phyloP scores from a whole-genome alignment of 768 basidiomycete genomes.

The Hygrophoropsis aurantiaca region DNA sequence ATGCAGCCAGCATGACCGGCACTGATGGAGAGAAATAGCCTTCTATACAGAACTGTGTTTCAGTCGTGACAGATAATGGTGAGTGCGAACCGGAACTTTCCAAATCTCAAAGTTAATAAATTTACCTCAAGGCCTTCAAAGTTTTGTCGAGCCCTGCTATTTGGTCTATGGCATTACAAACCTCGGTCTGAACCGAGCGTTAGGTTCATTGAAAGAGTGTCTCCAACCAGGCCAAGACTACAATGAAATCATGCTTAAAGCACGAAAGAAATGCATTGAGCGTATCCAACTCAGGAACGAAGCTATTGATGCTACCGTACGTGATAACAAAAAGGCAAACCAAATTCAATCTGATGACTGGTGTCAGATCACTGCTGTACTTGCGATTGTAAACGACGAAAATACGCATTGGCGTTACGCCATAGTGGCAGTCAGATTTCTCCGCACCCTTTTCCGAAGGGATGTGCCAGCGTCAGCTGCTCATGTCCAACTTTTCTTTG shows the following conservation, averaged over 20 bases:
- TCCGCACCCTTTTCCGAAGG: constrained; percentile 67
- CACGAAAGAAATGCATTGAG: constrained; percentile 43
- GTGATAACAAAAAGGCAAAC: constrained; percentile 16
- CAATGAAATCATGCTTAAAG: constrained; percentile 37
- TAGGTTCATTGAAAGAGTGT: constrained; percentile 36
- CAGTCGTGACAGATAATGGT: constrained; percentile 70
- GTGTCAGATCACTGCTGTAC: constrained; percentile 30
- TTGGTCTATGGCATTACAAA: constrained; percentile 54
- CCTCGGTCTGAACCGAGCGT: constrained; percentile 37
- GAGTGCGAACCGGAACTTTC: constrained; percentile 10
- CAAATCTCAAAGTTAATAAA: constrained; percentile 1
- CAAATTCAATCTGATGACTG: not conserved
- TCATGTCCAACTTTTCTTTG: constrained; percentile 58
- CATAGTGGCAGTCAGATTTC: constrained; percentile 65
- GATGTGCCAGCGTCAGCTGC: constrained; percentile 52
- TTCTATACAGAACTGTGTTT: constrained; percentile 74
- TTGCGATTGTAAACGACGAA: constrained; percentile 58
- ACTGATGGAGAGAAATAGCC: constrained; percentile 41
- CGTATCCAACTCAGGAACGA: constrained; percentile 44
- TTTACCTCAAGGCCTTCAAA: constrained; percentile 46
- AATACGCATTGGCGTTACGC: constrained; percentile 80
- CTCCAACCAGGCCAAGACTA: constrained; percentile 34
- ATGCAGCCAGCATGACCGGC: not conserved
- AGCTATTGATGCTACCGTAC: constrained; percentile 43
- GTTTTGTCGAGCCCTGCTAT: constrained; percentile 60